Base-by-base conservation (phyloP, 1,139 yeast species). In the Suhomyces atakaporum region DNA sequence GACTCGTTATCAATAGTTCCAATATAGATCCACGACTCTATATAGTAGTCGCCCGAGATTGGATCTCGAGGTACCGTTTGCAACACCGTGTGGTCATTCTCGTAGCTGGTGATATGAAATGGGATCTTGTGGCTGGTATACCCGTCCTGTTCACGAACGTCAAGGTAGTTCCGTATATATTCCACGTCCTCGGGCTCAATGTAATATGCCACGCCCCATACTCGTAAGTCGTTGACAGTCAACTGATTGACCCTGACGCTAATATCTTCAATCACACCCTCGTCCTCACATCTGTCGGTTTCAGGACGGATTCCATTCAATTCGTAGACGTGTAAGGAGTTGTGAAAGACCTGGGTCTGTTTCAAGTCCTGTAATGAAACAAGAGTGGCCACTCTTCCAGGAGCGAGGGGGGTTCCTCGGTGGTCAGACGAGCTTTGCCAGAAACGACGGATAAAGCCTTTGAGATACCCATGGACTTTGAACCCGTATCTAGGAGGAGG, bases 381-480 rank as follows among this genome's bases (percentile, higher is more conserved):
- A 31, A 90, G 66, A 0, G 97, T 90, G 2, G 79, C 96, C 1
- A 90, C 97, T 29, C 97, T 62, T 1, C 97, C 97, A 0, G 96
- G 96, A 7, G 64, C 58, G 38, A 78, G 86, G 0, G 88, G 88
- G 0, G 95, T 85, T 0, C 97, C 97, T 36, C 97, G 63, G 57
- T 90, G 96, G 58, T 90, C 97, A 14, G 82, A 78, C 5, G 94
- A 82, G 27, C 87, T 77, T 60, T 89, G 96, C 97, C 97, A 90
- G 56, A 90, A 90, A 37, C 96, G 65, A 16, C 97, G 69, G 2
- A 84, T 76, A 49, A 69, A 88, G 1, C 96, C 96, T 39, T 73
- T 70, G 19, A 90, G 69, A 42, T 81, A 77, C 0, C 97, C 97
- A 0, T 87, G 80, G 7, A 85, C 79, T 27, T 79, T 66, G 45